Percentiles rank a stretch among this genome's conserved stretches.
phyloP scores from a whole-genome alignment of 2,329 filamentous ascomycete genomes.

The Mycosphaerelloides madeirae region DNA sequence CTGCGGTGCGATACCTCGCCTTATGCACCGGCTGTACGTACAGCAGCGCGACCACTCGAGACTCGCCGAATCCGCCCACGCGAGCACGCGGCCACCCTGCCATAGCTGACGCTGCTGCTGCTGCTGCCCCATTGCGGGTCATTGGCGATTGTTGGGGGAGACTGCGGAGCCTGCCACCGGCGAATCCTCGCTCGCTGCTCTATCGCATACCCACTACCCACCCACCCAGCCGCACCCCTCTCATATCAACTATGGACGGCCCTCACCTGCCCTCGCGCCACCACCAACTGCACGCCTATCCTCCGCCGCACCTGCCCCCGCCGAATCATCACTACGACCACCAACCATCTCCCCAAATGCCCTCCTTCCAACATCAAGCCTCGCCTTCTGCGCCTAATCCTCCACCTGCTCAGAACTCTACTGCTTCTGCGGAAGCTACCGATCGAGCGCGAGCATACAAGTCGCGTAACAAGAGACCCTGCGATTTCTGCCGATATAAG shows the following conservation, averaged over 20 bases:
- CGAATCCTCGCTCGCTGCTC: constrained; percentile 9
- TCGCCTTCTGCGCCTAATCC: not conserved
- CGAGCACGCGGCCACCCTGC: too few relatives aligned
- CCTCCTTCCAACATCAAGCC: constrained; percentile 1
- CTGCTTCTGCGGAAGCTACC: constrained; percentile 3
- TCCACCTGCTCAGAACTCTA: not conserved
- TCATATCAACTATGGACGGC: not conserved
- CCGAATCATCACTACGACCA: not conserved
- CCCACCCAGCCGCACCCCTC: not conserved
- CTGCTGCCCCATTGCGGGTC: too few relatives aligned
- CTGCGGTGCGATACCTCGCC: too few relatives aligned
- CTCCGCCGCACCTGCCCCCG: constrained; percentile 4
- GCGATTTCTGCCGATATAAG: constrained; percentile 45
- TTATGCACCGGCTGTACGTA: too few relatives aligned
- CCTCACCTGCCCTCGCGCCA: constrained; percentile 4
- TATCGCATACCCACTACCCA: too few relatives aligned
- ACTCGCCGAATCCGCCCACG: too few relatives aligned
- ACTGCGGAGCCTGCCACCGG: constrained; percentile 1
- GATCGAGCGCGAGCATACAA: constrained; percentile 35
- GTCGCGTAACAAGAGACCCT: constrained; percentile 39
- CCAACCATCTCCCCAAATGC: not conserved
- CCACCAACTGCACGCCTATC: constrained; percentile 1
- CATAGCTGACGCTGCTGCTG: too few relatives aligned
- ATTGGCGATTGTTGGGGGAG: not conserved
- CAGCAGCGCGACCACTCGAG: too few relatives aligned